A percentile compares a stretch with the other conserved stretches of the same genome.
Evolutionary conservation across 352 stramenopile species (phyloP).

Genomic region (Phytophthora agathidicida): DNA sequence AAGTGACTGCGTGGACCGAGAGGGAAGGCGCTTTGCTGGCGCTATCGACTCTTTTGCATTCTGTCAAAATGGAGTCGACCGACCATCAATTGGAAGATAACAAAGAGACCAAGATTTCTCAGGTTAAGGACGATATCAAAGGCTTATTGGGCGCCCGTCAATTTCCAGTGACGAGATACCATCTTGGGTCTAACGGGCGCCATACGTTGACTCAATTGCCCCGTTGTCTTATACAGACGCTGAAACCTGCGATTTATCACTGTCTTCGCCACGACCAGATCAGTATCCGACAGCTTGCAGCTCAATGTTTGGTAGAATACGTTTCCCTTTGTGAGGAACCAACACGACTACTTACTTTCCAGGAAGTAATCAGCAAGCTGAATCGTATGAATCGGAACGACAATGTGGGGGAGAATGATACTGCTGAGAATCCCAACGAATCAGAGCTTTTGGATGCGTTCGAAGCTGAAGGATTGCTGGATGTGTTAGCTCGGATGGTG

Average conservation of each 20-base stretch:
- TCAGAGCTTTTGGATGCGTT: constrained; percentile 50
- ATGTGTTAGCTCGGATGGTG: constrained; percentile 57
- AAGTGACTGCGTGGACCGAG: constrained; percentile 44
- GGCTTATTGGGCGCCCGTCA: constrained; percentile 15
- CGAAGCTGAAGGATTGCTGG: constrained; percentile 69
- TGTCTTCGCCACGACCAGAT: constrained; percentile 64
- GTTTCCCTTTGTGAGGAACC: constrained; percentile 57
- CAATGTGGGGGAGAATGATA: constrained; percentile 1
- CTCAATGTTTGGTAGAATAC: constrained; percentile 53
- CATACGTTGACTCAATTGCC: constrained; percentile 30
- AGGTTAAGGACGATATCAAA: constrained; percentile 39
- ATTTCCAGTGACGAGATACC: constrained; percentile 21
- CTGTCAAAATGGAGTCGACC: constrained; percentile 28
- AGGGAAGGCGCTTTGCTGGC: constrained; percentile 56
- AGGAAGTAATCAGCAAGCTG: constrained; percentile 80
- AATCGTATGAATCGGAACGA: constrained; percentile 54
- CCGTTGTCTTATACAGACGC: constrained; percentile 31
- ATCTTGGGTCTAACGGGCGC: constrained; percentile 26
- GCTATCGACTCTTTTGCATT: constrained; percentile 41
- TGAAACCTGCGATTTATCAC: constrained; percentile 64
- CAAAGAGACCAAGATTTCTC: constrained; percentile 16
- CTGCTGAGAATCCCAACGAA: neutral
- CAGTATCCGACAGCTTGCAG: constrained; percentile 57
- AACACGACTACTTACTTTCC: constrained; percentile 60
- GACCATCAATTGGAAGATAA: neutral